Percentiles rank a stretch among this genome's conserved stretches.
phyloP scores from a whole-genome alignment of 208 protist genomes.

The Acanthamoeba lenticulata region DNA sequence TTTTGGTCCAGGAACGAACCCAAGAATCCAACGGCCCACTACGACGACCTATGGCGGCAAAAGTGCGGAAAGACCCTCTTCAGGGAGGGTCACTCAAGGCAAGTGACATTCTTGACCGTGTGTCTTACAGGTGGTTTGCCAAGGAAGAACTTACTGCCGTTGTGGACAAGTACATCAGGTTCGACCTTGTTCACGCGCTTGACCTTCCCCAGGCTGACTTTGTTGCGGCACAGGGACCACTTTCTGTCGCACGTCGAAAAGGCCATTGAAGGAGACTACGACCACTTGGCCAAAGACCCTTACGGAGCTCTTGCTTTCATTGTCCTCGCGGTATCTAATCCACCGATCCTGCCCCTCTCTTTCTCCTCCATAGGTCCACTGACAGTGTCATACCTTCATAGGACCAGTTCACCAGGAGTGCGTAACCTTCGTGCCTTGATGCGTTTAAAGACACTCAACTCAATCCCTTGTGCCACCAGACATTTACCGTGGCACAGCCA shows the following conservation, averaged over 20 bases:
- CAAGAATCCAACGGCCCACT: slow-evolving; percentile 34
- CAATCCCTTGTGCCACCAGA: background rate
- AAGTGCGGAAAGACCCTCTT: background rate
- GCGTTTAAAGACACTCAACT: background rate
- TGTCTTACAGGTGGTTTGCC: background rate
- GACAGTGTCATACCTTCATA: background rate
- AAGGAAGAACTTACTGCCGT: slow-evolving; percentile 32
- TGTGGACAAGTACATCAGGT: slow-evolving; percentile 18
- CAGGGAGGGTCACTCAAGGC: background rate
- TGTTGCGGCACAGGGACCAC: background rate
- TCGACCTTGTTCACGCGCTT: background rate
- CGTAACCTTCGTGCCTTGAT: background rate
- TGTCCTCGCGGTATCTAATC: background rate
- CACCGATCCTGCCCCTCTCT: background rate
- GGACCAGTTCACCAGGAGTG: slow-evolving; percentile 12
- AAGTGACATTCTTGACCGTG: background rate
- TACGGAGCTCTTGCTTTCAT: slow-evolving; percentile 21
- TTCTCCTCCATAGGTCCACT: background rate
- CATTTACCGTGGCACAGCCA: slow-evolving; percentile 45
- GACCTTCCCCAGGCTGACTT: background rate
- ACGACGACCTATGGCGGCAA: slow-evolving; percentile 58
- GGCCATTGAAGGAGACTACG: background rate
- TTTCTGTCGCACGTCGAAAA: background rate
- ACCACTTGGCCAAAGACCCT: slow-evolving; percentile 8
- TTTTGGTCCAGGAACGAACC: slow-evolving; percentile 34